Percentiles rank a stretch among this genome's conserved stretches.
phyloP scores from a whole-genome alignment of 371 early-diverging fungal genomes.

The Phascolomyces articulosus region DNA sequence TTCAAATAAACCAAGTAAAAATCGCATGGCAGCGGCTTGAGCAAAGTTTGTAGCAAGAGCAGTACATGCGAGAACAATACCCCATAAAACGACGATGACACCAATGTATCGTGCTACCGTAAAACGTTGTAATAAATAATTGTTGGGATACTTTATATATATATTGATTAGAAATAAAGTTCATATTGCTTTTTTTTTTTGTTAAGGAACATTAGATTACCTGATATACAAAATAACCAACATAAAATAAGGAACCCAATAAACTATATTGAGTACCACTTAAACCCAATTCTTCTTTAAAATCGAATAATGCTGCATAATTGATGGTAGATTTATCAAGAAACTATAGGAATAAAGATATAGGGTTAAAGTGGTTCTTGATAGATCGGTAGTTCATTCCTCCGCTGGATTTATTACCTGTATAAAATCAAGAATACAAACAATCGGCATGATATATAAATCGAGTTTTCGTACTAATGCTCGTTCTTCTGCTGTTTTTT shows the following conservation, averaged over 20 bases:
- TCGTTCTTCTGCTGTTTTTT: slow-evolving; percentile 24
- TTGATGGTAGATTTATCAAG: slow-evolving; percentile 48
- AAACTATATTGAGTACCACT: slow-evolving; percentile 33
- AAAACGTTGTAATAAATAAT: slow-evolving; percentile 39
- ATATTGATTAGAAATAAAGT: not conserved
- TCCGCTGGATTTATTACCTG: slow-evolving; percentile 28
- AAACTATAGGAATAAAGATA: slow-evolving; percentile 23
- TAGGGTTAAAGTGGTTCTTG: not conserved
- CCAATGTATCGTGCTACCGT: slow-evolving; percentile 40
- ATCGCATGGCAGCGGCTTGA: slow-evolving; percentile 41
- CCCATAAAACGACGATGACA: slow-evolving; percentile 36
- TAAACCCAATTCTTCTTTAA: slow-evolving; percentile 32
- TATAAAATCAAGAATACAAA: slow-evolving; percentile 40
- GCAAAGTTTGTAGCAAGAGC: slow-evolving; percentile 30
- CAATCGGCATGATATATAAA: slow-evolving; percentile 36
- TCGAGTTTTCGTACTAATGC: slow-evolving; percentile 40
- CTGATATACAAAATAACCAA: slow-evolving; percentile 43
- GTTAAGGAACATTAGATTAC: too few species aligned
- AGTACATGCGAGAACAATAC: slow-evolving; percentile 28
- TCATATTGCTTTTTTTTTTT: not conserved
- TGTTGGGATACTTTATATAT: slow-evolving; percentile 37
- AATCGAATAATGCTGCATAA: slow-evolving; percentile 33
- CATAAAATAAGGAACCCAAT: slow-evolving; percentile 40
- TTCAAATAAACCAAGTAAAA: slow-evolving; percentile 38
- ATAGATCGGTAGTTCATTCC: not conserved